These are phyloP conservation scores for Arctostaphylos glauca DNA, from an alignment of 148 eudicot genomes.

Conservation along the genomic window DNA sequence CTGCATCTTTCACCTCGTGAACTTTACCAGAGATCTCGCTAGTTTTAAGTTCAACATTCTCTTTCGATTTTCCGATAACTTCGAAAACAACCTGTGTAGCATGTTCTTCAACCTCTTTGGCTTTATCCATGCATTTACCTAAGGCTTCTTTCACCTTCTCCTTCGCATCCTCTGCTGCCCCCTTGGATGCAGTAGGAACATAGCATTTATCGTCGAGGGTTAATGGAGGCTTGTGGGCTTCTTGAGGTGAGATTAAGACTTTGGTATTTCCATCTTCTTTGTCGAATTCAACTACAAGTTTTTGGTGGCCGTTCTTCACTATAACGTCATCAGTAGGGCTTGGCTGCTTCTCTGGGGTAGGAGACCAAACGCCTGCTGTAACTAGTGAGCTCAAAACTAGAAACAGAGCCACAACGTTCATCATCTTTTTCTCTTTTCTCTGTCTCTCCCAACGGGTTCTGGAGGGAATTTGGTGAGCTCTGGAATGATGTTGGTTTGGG, in stretches of 20 bases:
- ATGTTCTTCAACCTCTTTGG: slow-evolving; percentile 19
- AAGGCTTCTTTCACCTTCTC: background rate
- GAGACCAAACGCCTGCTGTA: background rate
- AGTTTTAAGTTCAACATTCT: background rate
- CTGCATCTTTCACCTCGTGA: slow-evolving; percentile 12
- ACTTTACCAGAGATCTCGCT: background rate
- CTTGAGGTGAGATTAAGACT: background rate
- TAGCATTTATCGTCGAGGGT: background rate
- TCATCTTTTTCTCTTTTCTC: background rate
- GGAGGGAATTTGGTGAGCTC: background rate
- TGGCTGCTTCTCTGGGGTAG: background rate
- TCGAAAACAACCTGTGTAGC: slow-evolving; percentile 14
- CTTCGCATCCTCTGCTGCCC: background rate
- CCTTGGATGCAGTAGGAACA: background rate
- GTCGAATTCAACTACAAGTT: background rate
- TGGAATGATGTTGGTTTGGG: background rate
- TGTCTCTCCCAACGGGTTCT: background rate
- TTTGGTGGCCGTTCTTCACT: background rate
- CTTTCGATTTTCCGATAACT: slow-evolving; percentile 11
- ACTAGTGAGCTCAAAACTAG: background rate
- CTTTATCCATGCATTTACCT: background rate
- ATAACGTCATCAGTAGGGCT: background rate
- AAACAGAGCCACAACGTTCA: background rate
- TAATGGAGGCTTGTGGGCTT: background rate
- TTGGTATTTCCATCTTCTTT: background rate